phyloP scores from a whole-genome alignment of 345 rosid species.

The Eucalyptus melliodora region DNA sequence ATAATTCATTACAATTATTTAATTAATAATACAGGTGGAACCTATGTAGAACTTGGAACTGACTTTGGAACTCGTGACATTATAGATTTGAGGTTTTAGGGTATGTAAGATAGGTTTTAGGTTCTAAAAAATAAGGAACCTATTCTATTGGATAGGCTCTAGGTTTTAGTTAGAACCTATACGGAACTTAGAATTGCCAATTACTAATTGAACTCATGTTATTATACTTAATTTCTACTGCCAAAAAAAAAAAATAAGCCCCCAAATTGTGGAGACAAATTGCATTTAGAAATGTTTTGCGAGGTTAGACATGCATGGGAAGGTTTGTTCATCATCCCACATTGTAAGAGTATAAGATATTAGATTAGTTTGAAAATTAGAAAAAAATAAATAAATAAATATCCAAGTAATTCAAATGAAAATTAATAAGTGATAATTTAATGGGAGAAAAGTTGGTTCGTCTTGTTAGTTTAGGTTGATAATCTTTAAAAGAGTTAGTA shows the following conservation, averaged over 20 bases:
- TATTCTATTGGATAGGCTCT: too few relatives aligned
- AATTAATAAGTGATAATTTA: not conserved
- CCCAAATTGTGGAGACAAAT: not conserved
- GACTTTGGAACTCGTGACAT: too few relatives aligned
- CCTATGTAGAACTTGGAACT: fast-evolving
- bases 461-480: not conserved
- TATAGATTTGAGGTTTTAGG: too few relatives aligned
- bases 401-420: not conserved
- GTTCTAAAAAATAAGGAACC: too few relatives aligned
- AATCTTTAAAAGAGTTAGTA: not conserved
- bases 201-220: not conserved
- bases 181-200: fast-evolving
- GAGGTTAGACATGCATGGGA: not conserved
- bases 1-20: too few relatives aligned
- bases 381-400: not conserved
- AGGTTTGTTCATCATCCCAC: not conserved
- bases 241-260: not conserved
- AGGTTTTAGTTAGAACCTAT: fast-evolving
- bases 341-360: not conserved
- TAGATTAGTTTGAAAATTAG: not conserved
- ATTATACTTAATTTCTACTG: not conserved
- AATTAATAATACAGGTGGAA: too few relatives aligned
- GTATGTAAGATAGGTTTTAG: too few relatives aligned
- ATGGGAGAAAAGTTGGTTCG: not conserved
- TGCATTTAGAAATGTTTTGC: not conserved